Evolutionary conservation across 2,329 filamentous ascomycete species (phyloP).

Genomic region (Penicillium janthinellum): DNA sequence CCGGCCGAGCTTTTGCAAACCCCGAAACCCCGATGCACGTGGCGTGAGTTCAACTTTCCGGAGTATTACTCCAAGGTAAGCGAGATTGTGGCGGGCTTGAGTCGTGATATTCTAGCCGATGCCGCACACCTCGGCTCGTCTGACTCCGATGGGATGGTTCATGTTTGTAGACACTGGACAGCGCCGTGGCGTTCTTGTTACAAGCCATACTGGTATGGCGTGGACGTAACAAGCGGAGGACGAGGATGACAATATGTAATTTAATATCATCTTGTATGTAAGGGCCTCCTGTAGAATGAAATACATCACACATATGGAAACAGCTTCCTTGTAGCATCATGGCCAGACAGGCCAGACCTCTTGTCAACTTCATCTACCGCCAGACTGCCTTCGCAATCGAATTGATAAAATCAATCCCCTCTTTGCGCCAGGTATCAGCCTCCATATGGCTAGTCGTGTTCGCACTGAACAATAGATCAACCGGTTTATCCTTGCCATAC

Average conservation of each 20-base stretch:
- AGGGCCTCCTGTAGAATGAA: neutral
- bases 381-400: constrained; percentile 28
- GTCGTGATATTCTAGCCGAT: constrained; percentile 3
- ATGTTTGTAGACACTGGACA: no score
- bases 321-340: neutral
- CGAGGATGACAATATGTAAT: neutral
- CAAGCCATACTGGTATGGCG: neutral
- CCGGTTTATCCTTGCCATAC: constrained; percentile 45
- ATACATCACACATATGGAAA: neutral
- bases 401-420: constrained; percentile 36
- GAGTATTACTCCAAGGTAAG: neutral
- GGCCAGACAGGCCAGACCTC: neutral
- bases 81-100: neutral
- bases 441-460: constrained; percentile 50
- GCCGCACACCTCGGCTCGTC: no score
- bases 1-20: neutral
- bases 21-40: constrained; percentile 1
- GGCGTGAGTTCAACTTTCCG: neutral
- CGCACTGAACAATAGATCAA: constrained; percentile 55
- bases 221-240: neutral
- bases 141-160: no score
- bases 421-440: constrained; percentile 49
- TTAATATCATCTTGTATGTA: neutral
- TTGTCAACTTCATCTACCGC: constrained; percentile 11
- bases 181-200: neutral